Percentiles rank a stretch among this genome's conserved stretches.
These are phyloP conservation scores for Sclerotinia trifoliorum DNA, from an alignment of 2,329 filamentous ascomycete species.

Conservation along the genomic window DNA sequence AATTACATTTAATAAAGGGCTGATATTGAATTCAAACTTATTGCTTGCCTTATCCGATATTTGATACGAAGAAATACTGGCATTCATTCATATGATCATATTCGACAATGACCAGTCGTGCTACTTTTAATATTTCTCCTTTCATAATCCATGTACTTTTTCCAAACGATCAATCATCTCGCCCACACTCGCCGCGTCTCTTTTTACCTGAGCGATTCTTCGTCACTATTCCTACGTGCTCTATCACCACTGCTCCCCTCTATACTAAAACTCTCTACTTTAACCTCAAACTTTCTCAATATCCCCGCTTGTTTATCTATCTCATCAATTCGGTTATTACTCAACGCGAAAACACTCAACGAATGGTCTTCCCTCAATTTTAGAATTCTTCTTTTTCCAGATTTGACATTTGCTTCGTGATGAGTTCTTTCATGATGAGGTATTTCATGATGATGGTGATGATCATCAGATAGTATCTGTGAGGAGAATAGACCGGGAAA, in stretches of 20 bases:
- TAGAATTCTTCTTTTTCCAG: neutral
- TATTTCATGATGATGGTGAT: neutral
- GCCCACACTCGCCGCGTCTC: neutral
- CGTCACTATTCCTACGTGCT: neutral
- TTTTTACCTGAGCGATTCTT: neutral
- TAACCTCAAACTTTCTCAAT: neutral
- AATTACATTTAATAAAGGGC: too few species aligned
- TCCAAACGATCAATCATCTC: neutral
- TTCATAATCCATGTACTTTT: too few species aligned
- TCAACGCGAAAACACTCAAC: neutral
- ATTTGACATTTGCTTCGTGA: neutral
- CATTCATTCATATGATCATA: too few species aligned
- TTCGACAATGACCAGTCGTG: too few species aligned
- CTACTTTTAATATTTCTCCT: too few species aligned
- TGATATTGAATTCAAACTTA: too few species aligned
- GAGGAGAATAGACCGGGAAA: conserved; percentile 1
- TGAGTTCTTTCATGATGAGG: neutral
- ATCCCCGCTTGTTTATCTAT: neutral
- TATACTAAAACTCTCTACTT: neutral
- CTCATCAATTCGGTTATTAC: too few species aligned
- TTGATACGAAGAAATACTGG: too few species aligned
- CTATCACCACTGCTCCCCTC: neutral
- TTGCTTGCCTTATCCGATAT: too few species aligned
- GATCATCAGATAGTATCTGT: neutral
- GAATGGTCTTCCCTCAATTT: neutral